These are phyloP conservation scores for Aspergillus intermedius DNA, from an alignment of 2,329 filamentous ascomycete species.

Conservation along the genomic window DNA sequence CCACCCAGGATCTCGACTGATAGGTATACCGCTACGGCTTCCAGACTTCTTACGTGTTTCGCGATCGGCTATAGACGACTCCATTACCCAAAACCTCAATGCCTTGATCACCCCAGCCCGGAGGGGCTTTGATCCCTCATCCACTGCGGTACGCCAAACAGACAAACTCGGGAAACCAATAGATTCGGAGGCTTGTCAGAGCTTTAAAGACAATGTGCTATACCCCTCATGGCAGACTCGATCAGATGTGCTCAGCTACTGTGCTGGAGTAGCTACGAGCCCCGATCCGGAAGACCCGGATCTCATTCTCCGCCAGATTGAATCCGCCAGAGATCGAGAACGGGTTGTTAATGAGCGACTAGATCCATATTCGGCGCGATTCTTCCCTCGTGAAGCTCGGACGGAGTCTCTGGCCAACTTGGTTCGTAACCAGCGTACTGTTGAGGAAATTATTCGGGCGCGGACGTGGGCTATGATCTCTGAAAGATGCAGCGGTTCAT, in stretches of 20 bases:
- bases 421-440: slow-evolving; percentile 64
- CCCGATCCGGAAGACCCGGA: slow-evolving; percentile 85
- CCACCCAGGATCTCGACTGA: background rate
- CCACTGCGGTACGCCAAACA: slow-evolving; percentile 59
- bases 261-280: slow-evolving; percentile 76
- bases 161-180: slow-evolving; percentile 48
- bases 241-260: slow-evolving; percentile 80
- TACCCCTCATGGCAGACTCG: slow-evolving; percentile 85
- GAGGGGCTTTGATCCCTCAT: slow-evolving; percentile 68
- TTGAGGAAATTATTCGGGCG: slow-evolving; percentile 68
- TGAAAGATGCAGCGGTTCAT: slow-evolving; percentile 62
- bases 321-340: slow-evolving; percentile 64
- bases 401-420: slow-evolving; percentile 70
- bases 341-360: slow-evolving; percentile 76
- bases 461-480: slow-evolving; percentile 75
- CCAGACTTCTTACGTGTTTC: slow-evolving; percentile 87
- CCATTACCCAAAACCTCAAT: slow-evolving; percentile 88
- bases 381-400: slow-evolving; percentile 67
- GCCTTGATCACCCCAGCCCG: slow-evolving; percentile 70
- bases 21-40: slow-evolving; percentile 1
- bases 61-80: slow-evolving; percentile 79
- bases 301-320: slow-evolving; percentile 59
- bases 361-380: slow-evolving; percentile 84
- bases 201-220: slow-evolving; percentile 69
- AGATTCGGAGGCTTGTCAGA: slow-evolving; percentile 55